Conservation (phyloP, 2,329 filamentous ascomycete genomes). For the Epichloe gansuensis region DNA sequence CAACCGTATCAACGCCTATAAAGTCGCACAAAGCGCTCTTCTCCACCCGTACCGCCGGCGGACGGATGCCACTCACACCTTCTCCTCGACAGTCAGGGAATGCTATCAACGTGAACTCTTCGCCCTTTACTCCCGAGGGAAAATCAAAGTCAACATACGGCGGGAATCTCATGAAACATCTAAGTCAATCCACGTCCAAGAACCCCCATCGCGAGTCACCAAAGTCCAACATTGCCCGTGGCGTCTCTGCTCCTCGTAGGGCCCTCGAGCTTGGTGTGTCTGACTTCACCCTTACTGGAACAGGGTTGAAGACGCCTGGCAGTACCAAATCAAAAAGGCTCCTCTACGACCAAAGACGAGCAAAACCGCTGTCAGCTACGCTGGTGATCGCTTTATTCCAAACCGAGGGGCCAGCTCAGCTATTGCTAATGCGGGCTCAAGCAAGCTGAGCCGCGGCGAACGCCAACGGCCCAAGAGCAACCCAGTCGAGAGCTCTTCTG, state of each 20-base stretch:
- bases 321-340: conserved; percentile 45
- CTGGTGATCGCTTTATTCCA: conserved; percentile 88
- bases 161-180: conserved; percentile 67
- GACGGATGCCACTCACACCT: conserved; percentile 86
- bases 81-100: conserved; percentile 63
- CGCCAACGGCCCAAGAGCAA: conserved; percentile 62
- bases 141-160: conserved; percentile 65
- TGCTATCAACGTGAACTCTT: conserved; percentile 47
- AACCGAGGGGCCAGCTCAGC: conserved; percentile 85
- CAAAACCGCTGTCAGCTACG: conserved; percentile 73
- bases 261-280: conserved; percentile 80
- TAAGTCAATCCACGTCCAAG: conserved; percentile 58
- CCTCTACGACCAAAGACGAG: conserved; percentile 43
- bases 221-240: conserved; percentile 87
- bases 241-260: conserved; percentile 64
- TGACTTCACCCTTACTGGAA: conserved; percentile 83
- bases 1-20: conserved; percentile 75
- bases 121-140: conserved; percentile 67
- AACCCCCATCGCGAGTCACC: conserved; percentile 70
- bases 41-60: conserved; percentile 82
- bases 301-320: conserved; percentile 54
- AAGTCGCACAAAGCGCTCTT: conserved; percentile 94
- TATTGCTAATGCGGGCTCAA: conserved; percentile 67
- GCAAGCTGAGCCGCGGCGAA: conserved; percentile 66
- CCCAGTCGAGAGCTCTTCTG: conserved; percentile 56